Evolutionary conservation across 441 rosid species (phyloP).

Genomic region (Biscutella laevigata): DNA sequence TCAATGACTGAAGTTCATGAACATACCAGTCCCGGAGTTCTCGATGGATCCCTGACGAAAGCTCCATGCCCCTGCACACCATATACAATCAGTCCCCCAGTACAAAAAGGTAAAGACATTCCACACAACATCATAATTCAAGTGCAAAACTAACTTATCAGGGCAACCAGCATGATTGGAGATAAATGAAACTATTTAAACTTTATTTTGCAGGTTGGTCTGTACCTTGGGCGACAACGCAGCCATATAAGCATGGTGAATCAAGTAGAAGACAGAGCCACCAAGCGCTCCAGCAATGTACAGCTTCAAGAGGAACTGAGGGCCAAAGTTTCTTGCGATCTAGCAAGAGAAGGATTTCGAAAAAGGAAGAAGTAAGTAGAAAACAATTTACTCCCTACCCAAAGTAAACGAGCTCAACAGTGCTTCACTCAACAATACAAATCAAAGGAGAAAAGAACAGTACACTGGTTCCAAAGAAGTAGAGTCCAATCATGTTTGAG

Average conservation of each 20-base stretch:
- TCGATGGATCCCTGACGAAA: conserved; percentile 50
- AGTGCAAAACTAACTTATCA: neutral
- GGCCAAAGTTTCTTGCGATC: conserved; percentile 65
- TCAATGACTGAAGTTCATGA: neutral
- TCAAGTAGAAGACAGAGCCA: conserved; percentile 72
- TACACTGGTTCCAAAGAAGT: conserved; percentile 87
- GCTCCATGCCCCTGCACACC: conserved; percentile 39
- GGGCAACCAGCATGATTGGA: neutral
- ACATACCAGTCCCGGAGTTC: conserved; percentile 65
- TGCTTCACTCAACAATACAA: conserved; percentile 2
- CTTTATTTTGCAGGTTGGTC: neutral
- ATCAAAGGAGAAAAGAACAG: conserved; percentile 11
- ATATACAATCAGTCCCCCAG: conserved; percentile 2
- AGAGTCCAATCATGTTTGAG: conserved; percentile 86
- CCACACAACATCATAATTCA: neutral
- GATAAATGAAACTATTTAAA: conserved; percentile 4
- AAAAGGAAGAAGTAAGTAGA: neutral
- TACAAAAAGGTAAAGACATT: neutral
- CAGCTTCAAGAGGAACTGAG: conserved; percentile 64
- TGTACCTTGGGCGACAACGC: conserved; percentile 51
- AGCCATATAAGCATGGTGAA: conserved; percentile 60
- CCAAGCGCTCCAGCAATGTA: conserved; percentile 85
- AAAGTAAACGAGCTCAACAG: neutral
- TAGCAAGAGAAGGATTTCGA: conserved; percentile 22
- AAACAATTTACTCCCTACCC: neutral